Conservation (phyloP, 768 basidiomycete species). For the Leccinum subgranulosum region DNA sequence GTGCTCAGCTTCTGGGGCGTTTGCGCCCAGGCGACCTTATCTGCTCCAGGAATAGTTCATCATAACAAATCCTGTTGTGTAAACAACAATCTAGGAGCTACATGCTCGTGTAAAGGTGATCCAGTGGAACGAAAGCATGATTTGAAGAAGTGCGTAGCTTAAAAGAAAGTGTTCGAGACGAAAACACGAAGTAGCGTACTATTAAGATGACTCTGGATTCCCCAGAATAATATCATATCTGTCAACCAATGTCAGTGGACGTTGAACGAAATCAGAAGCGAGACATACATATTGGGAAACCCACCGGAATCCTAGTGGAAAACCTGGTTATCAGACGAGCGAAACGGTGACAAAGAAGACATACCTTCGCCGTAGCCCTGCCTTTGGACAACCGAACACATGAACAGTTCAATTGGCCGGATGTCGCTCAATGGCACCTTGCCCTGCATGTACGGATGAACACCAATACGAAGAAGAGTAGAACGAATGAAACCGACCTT, state of each 20-base stretch:
- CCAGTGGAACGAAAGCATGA: constrained; percentile 16
- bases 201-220: constrained; percentile 9
- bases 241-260: constrained; percentile 6
- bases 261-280: background rate
- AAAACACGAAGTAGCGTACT: constrained; percentile 24
- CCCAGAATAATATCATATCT: constrained; percentile 24
- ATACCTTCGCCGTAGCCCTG: constrained; percentile 97
- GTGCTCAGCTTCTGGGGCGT: background rate
- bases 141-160: constrained; percentile 12
- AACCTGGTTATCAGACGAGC: constrained; percentile 4
- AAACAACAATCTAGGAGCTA: constrained; percentile 23
- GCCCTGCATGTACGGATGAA: constrained; percentile 52
- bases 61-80: constrained; percentile 2
- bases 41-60: background rate
- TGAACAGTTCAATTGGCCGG: constrained; percentile 98
- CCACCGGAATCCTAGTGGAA: constrained; percentile 80
- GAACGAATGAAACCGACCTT: constrained; percentile 56
- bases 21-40: background rate
- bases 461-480: background rate
- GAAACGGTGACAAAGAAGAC: constrained; percentile 8
- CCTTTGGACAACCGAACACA: constrained; percentile 99
- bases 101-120: constrained; percentile 9
- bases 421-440: constrained; percentile 97
- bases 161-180: constrained; percentile 9
- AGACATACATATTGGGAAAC: constrained; percentile 88